Conservation (phyloP, 148 eudicot genomes). For the Amaranthus cruentus region DNA sequence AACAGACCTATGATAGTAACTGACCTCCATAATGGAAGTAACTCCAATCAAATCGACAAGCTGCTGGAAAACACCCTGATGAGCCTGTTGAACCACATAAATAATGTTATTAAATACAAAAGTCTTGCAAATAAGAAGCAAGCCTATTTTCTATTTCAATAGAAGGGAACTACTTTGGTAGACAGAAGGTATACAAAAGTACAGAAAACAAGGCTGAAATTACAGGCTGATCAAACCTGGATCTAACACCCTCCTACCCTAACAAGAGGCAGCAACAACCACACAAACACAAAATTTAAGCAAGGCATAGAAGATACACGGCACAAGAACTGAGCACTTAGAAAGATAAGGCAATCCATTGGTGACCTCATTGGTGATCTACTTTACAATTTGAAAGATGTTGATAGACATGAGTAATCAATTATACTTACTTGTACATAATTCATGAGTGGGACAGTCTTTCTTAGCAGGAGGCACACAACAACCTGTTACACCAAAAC, state of each 20-base stretch:
- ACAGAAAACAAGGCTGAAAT: background rate
- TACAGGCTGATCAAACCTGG: background rate
- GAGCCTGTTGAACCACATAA: conserved; percentile 48
- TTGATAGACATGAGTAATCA: background rate
- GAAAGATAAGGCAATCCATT: background rate
- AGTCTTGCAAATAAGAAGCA: background rate
- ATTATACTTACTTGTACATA: conserved; percentile 75
- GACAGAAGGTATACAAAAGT: background rate
- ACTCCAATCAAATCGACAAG: conserved; percentile 95
- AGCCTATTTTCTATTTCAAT: background rate
- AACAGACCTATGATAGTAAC: conserved; percentile 6
- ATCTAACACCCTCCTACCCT: background rate
- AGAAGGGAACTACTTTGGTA: background rate
- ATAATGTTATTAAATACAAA: conserved; percentile 5
- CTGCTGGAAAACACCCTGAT: conserved; percentile 74
- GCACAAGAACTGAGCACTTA: background rate
- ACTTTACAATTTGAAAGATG: conserved; percentile 2
- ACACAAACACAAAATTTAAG: background rate
- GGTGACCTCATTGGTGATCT: background rate
- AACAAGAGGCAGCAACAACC: conserved; percentile 2
- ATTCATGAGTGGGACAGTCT: conserved; percentile 82
- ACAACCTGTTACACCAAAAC: conserved; percentile 53
- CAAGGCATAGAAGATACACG: background rate
- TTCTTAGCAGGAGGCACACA: conserved; percentile 91
- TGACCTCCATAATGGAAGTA: conserved; percentile 98